Conservation (phyloP, 257 asterid species). For the Solanum pinnatisectum region DNA sequence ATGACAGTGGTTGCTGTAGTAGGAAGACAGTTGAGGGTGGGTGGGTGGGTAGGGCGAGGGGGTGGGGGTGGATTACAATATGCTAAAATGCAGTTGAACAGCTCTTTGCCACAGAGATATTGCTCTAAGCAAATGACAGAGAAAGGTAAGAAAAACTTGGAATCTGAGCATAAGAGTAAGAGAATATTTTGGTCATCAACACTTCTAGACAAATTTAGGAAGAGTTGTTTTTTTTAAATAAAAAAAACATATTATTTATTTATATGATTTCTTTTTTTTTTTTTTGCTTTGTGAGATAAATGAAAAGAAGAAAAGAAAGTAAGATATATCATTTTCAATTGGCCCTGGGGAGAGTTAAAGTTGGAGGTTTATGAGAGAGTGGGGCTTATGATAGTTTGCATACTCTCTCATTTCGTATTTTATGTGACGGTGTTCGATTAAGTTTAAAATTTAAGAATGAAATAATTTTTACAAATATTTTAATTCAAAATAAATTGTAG, state of each 20-base stretch:
- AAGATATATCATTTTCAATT: background rate
- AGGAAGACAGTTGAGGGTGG: background rate
- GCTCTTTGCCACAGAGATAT: conserved; percentile 16
- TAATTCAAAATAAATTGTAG: background rate
- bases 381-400: background rate
- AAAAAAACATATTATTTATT: background rate
- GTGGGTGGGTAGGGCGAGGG: background rate
- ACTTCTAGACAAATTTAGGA: background rate
- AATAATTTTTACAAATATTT: background rate
- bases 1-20: background rate
- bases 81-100: conserved; percentile 24
- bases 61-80: background rate
- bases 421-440: background rate
- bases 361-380: background rate
- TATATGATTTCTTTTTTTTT: background rate
- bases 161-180: conserved; percentile 20
- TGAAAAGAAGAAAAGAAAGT: background rate
- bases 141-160: conserved; percentile 4
- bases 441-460: background rate
- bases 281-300: background rate
- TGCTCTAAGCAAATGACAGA: background rate
- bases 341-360: background rate
- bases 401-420: background rate
- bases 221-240: background rate
- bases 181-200: conserved; percentile 9